Evolutionary conservation across 2,329 filamentous ascomycete genomes (phyloP).

Genomic region (Pseudogymnoascus sp.): DNA sequence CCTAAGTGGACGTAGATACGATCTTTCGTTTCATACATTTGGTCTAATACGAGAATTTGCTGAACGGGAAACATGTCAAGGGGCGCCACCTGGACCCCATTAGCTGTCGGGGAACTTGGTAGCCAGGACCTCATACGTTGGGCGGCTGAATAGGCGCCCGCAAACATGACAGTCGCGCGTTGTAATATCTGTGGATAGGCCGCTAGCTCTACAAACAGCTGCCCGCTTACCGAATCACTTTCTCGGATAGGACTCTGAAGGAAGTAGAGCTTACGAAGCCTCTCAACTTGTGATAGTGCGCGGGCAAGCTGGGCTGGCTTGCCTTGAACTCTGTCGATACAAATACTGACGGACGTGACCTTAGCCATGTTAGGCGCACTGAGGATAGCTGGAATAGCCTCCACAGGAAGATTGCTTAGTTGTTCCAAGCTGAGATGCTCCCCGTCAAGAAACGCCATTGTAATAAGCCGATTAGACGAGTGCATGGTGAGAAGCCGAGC

Average conservation of each 20-base stretch:
- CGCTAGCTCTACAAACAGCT: background rate
- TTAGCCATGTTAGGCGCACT: background rate
- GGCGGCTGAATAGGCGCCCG: background rate
- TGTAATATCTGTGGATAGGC: background rate
- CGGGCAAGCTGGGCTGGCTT: slow-evolving; percentile 14
- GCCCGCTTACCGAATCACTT: background rate
- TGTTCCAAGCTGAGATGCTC: background rate
- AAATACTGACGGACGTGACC: slow-evolving; percentile 15
- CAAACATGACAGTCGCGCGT: background rate
- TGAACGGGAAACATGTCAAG: background rate
- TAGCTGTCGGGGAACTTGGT: background rate
- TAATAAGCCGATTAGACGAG: background rate
- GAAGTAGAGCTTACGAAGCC: slow-evolving; percentile 14
- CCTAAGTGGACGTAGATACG: background rate
- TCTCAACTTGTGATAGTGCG: slow-evolving; percentile 5
- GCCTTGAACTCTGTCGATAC: slow-evolving; percentile 15
- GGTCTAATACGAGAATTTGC: background rate
- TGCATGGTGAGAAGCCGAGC: background rate
- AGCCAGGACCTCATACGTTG: background rate
- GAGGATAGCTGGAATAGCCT: background rate
- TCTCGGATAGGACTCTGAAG: slow-evolving; percentile 12
- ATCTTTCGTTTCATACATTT: background rate
- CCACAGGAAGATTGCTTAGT: background rate
- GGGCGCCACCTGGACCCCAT: background rate
- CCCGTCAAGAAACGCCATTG: background rate